phyloP scores from a whole-genome alignment of 164 flowering plant genomes.

The Echeveria elegans region DNA sequence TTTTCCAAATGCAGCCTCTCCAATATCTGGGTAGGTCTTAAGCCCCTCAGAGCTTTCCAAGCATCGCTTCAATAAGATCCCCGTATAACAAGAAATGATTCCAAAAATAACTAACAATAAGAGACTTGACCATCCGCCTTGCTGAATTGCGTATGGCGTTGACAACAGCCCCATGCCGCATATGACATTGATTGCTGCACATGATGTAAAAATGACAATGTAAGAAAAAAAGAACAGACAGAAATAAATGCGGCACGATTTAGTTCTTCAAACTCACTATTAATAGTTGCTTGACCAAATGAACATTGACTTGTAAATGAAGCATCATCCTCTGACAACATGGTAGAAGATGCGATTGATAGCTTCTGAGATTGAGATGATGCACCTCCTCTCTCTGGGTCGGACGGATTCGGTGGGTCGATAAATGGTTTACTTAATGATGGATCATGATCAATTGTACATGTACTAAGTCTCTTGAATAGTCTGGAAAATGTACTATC shows the following conservation, averaged over 20 bases:
- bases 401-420: neutral
- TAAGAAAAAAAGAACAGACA: neutral
- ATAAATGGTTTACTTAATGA: slow-evolving; percentile 9
- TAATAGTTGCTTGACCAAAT: slow-evolving; percentile 10
- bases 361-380: neutral
- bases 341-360: neutral
- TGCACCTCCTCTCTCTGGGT: neutral
- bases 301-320: neutral
- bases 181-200: slow-evolving; percentile 63
- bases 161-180: slow-evolving; percentile 90
- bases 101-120: slow-evolving; percentile 50
- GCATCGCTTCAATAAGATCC: slow-evolving; percentile 57
- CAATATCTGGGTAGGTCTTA: slow-evolving; percentile 66
- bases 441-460: slow-evolving; percentile 6
- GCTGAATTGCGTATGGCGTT: slow-evolving; percentile 68
- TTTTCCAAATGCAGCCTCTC: slow-evolving; percentile 90
- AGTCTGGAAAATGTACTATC: neutral
- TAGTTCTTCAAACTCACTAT: neutral
- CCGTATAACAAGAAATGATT: slow-evolving; percentile 66
- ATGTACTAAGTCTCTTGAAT: neutral
- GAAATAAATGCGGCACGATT: neutral
- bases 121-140: slow-evolving; percentile 81
- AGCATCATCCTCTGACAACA: neutral
- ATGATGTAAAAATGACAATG: neutral
- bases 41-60: slow-evolving; percentile 72